phyloP scores from a whole-genome alignment of 2,329 filamentous ascomycete genomes.

The Stenocarpella maydis region DNA sequence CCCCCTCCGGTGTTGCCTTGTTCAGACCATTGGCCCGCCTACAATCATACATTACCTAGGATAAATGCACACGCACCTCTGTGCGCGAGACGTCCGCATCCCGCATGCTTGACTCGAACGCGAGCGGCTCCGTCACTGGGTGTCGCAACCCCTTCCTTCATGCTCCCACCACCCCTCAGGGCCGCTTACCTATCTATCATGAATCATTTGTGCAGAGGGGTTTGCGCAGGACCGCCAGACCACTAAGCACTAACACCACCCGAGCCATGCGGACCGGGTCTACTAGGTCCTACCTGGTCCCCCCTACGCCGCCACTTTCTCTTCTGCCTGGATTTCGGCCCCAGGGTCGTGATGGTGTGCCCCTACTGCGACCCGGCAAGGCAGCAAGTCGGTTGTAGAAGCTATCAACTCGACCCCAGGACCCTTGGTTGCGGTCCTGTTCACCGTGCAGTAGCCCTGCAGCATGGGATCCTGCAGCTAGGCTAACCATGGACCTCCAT shows the following conservation, averaged over 20 bases:
- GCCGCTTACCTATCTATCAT: not conserved
- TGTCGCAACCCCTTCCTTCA: not conserved
- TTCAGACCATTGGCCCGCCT: too few species aligned
- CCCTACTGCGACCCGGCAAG: constrained; percentile 26
- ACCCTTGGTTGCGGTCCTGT: not conserved
- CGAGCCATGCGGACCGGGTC: not conserved
- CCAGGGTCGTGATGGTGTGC: constrained; percentile 9
- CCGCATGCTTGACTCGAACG: constrained; percentile 7
- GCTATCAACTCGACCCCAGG: constrained; percentile 2
- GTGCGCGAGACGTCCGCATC: not conserved
- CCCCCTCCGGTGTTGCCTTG: not conserved
- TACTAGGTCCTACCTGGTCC: not conserved
- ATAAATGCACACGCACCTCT: too few species aligned
- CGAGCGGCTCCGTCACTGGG: not conserved
- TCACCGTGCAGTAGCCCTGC: constrained; percentile 15
- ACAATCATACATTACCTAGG: too few species aligned
- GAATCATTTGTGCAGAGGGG: not conserved
- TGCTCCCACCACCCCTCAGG: not conserved
- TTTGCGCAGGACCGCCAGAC: not conserved
- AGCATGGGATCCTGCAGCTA: constrained; percentile 16
- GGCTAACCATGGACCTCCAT: not conserved
- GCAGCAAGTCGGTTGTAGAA: constrained; percentile 13
- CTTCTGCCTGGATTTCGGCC: not conserved
- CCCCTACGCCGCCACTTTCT: too few species aligned
- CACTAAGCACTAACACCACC: constrained; percentile 1